Evolutionary conservation across 2,329 filamentous ascomycete species (phyloP).

Genomic region (Claviceps capensis): DNA sequence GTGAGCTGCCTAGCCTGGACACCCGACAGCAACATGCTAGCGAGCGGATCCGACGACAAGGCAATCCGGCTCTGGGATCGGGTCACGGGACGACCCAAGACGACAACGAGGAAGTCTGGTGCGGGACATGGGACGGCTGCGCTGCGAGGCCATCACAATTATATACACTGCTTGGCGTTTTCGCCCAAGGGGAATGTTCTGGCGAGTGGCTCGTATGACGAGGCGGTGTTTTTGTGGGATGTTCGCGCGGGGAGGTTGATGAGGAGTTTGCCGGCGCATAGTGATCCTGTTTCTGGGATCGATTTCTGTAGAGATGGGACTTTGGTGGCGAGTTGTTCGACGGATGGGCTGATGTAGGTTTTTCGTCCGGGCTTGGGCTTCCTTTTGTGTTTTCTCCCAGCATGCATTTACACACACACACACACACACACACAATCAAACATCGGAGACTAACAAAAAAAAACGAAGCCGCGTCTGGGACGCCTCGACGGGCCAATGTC

Average conservation of each 20-base stretch:
- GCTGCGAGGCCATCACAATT: conserved; percentile 84
- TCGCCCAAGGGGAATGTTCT: conserved; percentile 98
- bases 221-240: conserved; percentile 95
- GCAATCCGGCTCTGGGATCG: conserved; percentile 85
- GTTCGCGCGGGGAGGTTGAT: conserved; percentile 77
- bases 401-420: neutral
- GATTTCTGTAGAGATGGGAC: conserved; percentile 91
- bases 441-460: neutral
- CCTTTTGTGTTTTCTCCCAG: neutral
- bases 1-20: conserved; percentile 91
- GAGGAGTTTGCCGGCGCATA: conserved; percentile 84
- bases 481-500: conserved; percentile 83
- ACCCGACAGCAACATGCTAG: conserved; percentile 74
- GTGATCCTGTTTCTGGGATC: conserved; percentile 84
- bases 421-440: no score
- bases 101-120: conserved; percentile 25
- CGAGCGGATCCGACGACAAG: conserved; percentile 92
- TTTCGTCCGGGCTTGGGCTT: conserved; percentile 4
- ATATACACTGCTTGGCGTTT: conserved; percentile 87
- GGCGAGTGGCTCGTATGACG: conserved; percentile 89
- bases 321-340: conserved; percentile 79
- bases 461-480: conserved; percentile 71
- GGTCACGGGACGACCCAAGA: conserved; percentile 42
- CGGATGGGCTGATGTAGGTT: conserved; percentile 71
- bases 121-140: conserved; percentile 33